These are phyloP conservation scores for Aspergillus puulaauensis DNA, from an alignment of 2,329 filamentous ascomycete genomes.

Conservation along the genomic window DNA sequence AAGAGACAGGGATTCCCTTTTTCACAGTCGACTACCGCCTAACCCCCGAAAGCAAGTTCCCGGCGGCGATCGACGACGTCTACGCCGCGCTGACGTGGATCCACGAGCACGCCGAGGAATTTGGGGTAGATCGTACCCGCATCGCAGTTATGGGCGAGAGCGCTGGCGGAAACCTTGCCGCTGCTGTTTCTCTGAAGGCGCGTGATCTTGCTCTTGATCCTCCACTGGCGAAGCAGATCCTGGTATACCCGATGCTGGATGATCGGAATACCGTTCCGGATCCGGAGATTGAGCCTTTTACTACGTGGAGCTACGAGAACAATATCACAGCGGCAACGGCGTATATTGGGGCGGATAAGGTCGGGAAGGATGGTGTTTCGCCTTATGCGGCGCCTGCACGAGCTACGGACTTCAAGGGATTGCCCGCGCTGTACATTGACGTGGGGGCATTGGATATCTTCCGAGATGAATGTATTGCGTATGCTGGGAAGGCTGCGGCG, in stretches of 20 bases:
- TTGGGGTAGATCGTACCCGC: conserved; percentile 17
- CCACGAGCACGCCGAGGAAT: conserved; percentile 13
- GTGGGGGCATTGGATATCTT: conserved; percentile 9
- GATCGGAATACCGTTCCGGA: conserved; percentile 2
- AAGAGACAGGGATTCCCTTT: background rate
- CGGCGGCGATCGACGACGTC: conserved; percentile 21
- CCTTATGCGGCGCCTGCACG: conserved; percentile 9
- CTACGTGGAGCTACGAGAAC: background rate
- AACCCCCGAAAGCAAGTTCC: conserved; percentile 26
- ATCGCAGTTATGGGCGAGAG: conserved; percentile 19
- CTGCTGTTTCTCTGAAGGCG: background rate
- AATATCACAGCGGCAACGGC: background rate
- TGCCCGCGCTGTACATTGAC: conserved; percentile 10
- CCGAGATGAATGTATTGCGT: background rate
- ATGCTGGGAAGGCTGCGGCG: background rate
- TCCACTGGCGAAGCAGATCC: conserved; percentile 6
- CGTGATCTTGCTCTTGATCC: background rate
- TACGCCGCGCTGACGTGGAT: conserved; percentile 25
- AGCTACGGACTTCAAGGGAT: background rate
- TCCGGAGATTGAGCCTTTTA: background rate
- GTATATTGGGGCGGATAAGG: background rate
- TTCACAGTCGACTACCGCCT: conserved; percentile 25
- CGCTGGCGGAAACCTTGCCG: conserved; percentile 20
- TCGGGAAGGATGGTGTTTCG: background rate
- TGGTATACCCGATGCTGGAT: conserved; percentile 11